A percentile compares a stretch with the other conserved stretches of the same genome.
These are phyloP conservation scores for Rosa rugosa DNA, from an alignment of 306 rosid species.

Conservation along the genomic window DNA sequence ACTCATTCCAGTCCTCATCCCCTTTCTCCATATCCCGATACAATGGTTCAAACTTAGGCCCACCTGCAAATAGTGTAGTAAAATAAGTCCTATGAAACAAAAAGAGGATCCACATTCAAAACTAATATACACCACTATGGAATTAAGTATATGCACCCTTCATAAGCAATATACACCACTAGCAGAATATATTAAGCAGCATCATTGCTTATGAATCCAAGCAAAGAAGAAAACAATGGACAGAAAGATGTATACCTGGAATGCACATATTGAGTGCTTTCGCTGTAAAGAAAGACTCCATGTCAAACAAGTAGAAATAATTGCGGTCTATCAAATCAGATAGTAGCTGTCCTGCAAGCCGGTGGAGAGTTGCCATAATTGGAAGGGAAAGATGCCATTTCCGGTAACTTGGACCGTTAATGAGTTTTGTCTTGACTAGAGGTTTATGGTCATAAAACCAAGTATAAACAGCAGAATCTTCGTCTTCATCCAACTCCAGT, in stretches of 20 bases:
- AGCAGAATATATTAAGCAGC: neutral
- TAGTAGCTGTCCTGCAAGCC: slow-evolving; percentile 95
- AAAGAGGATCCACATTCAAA: neutral
- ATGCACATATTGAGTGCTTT: slow-evolving; percentile 99
- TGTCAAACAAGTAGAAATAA: slow-evolving; percentile 96
- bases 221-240: neutral
- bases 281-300: slow-evolving; percentile 99
- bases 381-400: slow-evolving; percentile 99
- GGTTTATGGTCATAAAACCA: slow-evolving; percentile 99
- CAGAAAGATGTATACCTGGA: slow-evolving; percentile 58
- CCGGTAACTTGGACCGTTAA: slow-evolving; percentile 96
- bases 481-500: slow-evolving; percentile 93
- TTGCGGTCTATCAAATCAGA: slow-evolving; percentile 95
- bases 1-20: slow-evolving; percentile 99
- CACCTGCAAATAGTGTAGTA: slow-evolving; percentile 49
- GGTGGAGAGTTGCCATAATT: slow-evolving; percentile 97
- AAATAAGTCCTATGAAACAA: neutral
- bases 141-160: neutral
- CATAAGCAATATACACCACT: neutral
- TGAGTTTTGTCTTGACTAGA: slow-evolving; percentile 93
- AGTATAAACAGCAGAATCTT: slow-evolving; percentile 93
- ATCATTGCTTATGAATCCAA: neutral
- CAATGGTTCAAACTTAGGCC: slow-evolving; percentile 98
- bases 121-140: neutral
- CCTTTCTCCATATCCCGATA: slow-evolving; percentile 99